Evolutionary conservation across 208 protist genomes (phyloP), one percentile per base, ranked within the genome.

Genomic region (Leishmania tarentolae): DNA sequence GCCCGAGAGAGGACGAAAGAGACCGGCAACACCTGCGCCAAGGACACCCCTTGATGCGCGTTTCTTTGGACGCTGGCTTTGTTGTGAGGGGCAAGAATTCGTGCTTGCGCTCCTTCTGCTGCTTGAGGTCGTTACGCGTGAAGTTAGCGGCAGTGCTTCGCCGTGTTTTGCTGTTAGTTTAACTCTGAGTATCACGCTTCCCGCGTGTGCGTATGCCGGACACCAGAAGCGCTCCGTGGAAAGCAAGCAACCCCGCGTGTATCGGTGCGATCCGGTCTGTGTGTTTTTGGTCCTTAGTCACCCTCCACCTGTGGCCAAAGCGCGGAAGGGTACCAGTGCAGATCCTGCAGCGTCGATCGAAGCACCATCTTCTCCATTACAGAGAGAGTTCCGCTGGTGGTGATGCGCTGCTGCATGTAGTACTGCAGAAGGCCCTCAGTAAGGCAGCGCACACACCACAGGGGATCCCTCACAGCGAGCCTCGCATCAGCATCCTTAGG

Each of bases 401-500:
- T 31, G 46, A 50, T 31, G 53, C 81, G 82, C 69, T 83, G 82
- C 4, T 76, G 81, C 70, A 87, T 47, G 52, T 87, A 89, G 57
- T 44, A 47, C 24, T 68, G 78, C 73, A 82, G 44, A 7, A 89
- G 50, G 19, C 88, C 88, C 11, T 88, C 81, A 0, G 81, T 80
- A 53, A 91, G 35, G 28, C 68, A 75, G 28, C 73, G 76, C 82
- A 81, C 59, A 79, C 83, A 86, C 83, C 83, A 83, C 53, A 78
- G 31, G n/a, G 19, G 9, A 77, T 85, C 81, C 46, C 2, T 66
- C 31, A n/a, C 31, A 37, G 69, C 50, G n/a, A 42, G 13, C 42
- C n/a, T 46, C 35, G 53, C 17, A 42, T 13, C 46, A 37, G 21
- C 0, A 42, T 21, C 19, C 47, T 17, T 37, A 7, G 24, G 42